Evolutionary conservation across 306 rosid species (phyloP).

Genomic region (Quercus cerris): DNA sequence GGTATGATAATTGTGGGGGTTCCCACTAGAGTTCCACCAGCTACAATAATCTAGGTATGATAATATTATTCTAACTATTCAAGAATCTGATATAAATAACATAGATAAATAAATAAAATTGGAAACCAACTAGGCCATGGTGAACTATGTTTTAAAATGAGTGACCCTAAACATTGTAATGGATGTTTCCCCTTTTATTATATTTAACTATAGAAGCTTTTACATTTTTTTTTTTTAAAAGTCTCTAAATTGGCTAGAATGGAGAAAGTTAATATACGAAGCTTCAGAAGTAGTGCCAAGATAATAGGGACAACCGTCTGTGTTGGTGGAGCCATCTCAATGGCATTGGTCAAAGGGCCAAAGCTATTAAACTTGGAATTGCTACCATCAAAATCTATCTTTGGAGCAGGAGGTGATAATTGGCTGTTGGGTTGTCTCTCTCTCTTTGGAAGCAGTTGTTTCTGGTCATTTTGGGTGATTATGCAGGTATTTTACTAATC

Average conservation of each 20-base stretch:
- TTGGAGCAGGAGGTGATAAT: conserved; percentile 24
- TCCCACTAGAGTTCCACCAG: too few species aligned
- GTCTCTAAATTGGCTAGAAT: conserved; percentile 26
- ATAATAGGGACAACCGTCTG: conserved; percentile 60
- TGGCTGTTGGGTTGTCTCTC: conserved; percentile 51
- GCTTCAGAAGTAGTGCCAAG: conserved; percentile 53
- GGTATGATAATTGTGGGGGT: neutral
- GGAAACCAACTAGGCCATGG: neutral
- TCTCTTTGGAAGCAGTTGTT: conserved; percentile 42
- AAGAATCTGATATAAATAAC: neutral
- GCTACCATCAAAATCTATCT: conserved; percentile 25
- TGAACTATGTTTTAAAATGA: neutral
- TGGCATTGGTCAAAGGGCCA: conserved; percentile 67
- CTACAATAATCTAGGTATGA: too few species aligned
- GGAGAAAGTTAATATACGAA: conserved; percentile 47
- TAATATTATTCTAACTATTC: neutral
- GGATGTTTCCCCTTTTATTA: neutral
- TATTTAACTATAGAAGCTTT: neutral
- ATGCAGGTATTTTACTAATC: conserved; percentile 44
- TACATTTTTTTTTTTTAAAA: neutral
- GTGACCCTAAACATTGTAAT: neutral
- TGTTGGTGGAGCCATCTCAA: conserved; percentile 63
- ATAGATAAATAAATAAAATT: neutral
- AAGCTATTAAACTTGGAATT: conserved; percentile 43
- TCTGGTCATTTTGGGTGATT: conserved; percentile 61